phyloP scores from a whole-genome alignment of 2,329 filamentous ascomycete species.

The Sarocladium strictum region DNA sequence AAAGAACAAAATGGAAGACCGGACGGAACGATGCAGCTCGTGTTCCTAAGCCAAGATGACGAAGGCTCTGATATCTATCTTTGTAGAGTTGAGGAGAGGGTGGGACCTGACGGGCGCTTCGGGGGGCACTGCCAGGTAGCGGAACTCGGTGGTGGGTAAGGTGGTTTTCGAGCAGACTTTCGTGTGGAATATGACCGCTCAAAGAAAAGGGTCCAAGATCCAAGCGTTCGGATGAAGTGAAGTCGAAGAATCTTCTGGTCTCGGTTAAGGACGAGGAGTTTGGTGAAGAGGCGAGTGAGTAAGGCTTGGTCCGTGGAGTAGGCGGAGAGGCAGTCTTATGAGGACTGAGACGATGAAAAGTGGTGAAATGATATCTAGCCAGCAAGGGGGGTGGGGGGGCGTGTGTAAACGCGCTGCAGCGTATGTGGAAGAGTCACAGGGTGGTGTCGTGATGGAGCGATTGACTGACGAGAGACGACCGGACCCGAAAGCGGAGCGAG shows the following conservation, averaged over 20 bases:
- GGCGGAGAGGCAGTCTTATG: slow-evolving; percentile 1
- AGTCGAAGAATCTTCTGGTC: neutral
- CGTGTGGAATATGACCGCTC: neutral
- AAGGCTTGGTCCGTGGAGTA: neutral
- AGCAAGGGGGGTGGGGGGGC: neutral
- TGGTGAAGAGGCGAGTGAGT: neutral
- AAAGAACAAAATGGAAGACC: neutral
- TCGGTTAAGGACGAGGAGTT: neutral
- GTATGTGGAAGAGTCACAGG: slow-evolving; percentile 7
- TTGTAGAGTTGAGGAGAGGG: neutral
- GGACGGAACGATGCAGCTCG: neutral
- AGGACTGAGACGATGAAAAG: neutral
- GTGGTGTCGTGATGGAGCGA: slow-evolving; percentile 9
- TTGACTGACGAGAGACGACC: slow-evolving; percentile 8
- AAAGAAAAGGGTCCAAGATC: neutral
- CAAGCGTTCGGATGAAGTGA: neutral
- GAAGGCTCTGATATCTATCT: neutral
- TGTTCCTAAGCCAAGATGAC: slow-evolving; percentile 4
- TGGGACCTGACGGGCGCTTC: slow-evolving; percentile 9
- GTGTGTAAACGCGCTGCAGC: neutral
- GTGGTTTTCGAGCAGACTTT: neutral
- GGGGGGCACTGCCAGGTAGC: neutral
- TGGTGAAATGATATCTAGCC: slow-evolving; percentile 6
- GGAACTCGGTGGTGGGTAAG: neutral
- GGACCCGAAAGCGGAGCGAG: slow-evolving; percentile 8